Evolutionary conservation across 2,329 filamentous ascomycete species (phyloP), one percentile per base, ranked within the genome.

Genomic region (Cytospora chrysosperma): DNA sequence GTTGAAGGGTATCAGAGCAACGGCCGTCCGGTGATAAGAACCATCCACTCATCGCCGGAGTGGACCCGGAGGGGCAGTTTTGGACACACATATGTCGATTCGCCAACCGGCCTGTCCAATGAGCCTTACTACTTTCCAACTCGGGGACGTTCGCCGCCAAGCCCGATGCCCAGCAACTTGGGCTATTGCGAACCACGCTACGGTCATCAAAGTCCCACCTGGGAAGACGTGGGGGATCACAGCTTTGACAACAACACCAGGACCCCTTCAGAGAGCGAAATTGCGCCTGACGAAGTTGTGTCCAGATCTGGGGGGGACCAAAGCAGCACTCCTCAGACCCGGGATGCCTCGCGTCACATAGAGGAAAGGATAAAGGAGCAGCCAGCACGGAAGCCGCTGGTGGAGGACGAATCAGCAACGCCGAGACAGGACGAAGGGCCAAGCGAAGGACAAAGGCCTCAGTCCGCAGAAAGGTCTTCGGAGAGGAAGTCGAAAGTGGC

Each of bases 141-240:
- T 13, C 76, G 83, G 52, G 83, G 83, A 7, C 78, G 83, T 32
- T 86, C 83, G 27, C 83, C 83, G 1, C 81, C 83, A 0, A 84
- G 82, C 49, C 81, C 81, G 15, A 70, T 79, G 40, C 79, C 81
- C 24, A 81, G 76, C 64, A 76, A 81, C 64, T 72, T 74, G 59
- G 79, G 76, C 54, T 70, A 72, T 54, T 73, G 72, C 63, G 74
- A 75, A 28, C 70, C 73, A 24, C 70, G 72, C 27, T 67, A 69
- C 40, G 65, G 69, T 3, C 62, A 67, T 4, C 70, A 72, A n/a
- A 69, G 71, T 51, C 68, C 72, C n/a, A 71, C 76, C 8, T 66
- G 64, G 64, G 51, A 57, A 19, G 50, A 53, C 27, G 54, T 58
- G 15, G 24, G 19, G 40, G 61, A 55, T 26, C 59, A 24, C 17